Conservation (phyloP, 2,329 filamentous ascomycete genomes). For the Calonectria hongkongensis region DNA sequence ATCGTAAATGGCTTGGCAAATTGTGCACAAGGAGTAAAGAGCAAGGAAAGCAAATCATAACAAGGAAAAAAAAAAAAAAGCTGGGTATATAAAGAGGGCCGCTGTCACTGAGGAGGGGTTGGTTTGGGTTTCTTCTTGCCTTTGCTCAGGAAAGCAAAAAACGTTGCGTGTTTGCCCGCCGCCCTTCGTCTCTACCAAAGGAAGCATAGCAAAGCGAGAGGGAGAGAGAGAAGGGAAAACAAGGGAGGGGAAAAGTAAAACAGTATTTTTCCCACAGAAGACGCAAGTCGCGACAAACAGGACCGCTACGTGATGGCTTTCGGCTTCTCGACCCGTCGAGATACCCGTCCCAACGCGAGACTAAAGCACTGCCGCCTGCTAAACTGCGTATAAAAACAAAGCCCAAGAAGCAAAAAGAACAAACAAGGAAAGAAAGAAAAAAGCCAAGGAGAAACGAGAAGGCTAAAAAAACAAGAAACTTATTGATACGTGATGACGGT, state of each 20-base stretch:
- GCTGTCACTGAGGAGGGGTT: conserved; percentile 14
- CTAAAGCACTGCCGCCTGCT: conserved; percentile 54
- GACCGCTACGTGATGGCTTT: conserved; percentile 53
- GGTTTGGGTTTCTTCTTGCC: background rate
- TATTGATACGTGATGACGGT: conserved; percentile 52
- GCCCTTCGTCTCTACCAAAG: background rate
- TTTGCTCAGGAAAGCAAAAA: conserved; percentile 5
- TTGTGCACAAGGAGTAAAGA: conserved; percentile 2
- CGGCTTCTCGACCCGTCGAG: conserved; percentile 51
- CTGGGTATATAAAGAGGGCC: conserved; percentile 40
- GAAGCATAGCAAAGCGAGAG: conserved; percentile 1
- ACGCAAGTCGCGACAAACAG: conserved; percentile 30
- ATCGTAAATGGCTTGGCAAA: conserved; percentile 26
- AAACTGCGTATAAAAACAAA: conserved; percentile 48
- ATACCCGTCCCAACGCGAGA: conserved; percentile 53
- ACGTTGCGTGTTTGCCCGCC: conserved; percentile 7
- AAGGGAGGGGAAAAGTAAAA: conserved; percentile 6
- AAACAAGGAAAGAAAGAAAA: conserved; percentile 25
- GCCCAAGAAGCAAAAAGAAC: background rate
- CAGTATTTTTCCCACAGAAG: conserved; percentile 26
- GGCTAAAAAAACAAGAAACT: conserved; percentile 9
- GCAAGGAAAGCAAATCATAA: background rate
- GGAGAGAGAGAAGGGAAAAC: background rate
- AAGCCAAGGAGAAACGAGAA: conserved; percentile 5
- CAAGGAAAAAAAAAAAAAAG: conserved; percentile 9